Evolutionary conservation across 768 basidiomycete genomes (phyloP).

Genomic region (Pleurotus tuoliensis): DNA sequence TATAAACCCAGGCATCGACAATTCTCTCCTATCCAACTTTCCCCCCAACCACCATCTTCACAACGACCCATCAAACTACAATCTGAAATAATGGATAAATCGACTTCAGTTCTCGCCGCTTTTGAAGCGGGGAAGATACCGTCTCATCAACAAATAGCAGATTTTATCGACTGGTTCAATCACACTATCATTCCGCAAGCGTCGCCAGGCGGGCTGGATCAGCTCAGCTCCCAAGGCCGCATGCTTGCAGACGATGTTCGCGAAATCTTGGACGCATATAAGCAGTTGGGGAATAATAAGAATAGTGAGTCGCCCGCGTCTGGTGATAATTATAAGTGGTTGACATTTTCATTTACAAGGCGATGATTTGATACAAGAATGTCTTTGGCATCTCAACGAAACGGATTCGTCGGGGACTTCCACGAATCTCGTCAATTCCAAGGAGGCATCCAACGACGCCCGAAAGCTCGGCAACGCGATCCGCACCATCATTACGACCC

Average conservation of each 20-base stretch:
- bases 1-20: no score
- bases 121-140: conserved; percentile 71
- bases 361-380: conserved; percentile 62
- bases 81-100: conserved; percentile 53
- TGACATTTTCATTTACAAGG: conserved; percentile 27
- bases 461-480: conserved; percentile 46
- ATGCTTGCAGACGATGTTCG: conserved; percentile 47
- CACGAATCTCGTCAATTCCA: conserved; percentile 32
- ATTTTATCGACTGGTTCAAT: conserved; percentile 53
- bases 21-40: no score
- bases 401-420: conserved; percentile 42
- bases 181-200: conserved; percentile 42
- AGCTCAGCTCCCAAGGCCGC: conserved; percentile 54
- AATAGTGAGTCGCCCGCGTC: conserved; percentile 39
- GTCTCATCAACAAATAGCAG: conserved; percentile 50
- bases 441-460: conserved; percentile 47
- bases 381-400: conserved; percentile 60
- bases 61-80: not conserved
- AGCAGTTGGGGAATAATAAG: conserved; percentile 47
- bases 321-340: no score
- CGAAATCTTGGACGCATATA: conserved; percentile 55
- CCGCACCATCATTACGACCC: conserved; percentile 43
- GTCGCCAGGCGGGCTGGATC: conserved; percentile 33
- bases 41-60: no score
- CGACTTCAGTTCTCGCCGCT: conserved; percentile 60